Evolutionary conservation across 1,284 basidiomycete genomes (phyloP).

Genomic region (Puccinia polysora): DNA sequence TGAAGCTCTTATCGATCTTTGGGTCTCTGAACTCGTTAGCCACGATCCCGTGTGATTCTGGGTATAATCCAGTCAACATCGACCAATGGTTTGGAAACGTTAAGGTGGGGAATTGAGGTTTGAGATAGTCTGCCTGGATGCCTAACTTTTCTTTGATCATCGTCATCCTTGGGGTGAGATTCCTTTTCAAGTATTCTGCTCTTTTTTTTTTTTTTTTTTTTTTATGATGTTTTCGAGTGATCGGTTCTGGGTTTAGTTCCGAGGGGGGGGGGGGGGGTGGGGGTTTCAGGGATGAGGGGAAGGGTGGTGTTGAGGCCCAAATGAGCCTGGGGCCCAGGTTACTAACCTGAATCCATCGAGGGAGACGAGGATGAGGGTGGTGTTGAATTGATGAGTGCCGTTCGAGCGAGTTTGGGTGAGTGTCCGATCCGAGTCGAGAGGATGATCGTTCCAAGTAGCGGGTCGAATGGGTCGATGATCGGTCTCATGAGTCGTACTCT

Average conservation of each 20-base stretch:
- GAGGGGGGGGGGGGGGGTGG: background rate
- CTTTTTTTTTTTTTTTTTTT: conserved; percentile 58
- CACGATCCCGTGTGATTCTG: conserved; percentile 55
- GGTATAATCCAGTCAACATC: conserved; percentile 55
- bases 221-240: too few relatives aligned
- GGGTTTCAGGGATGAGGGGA: too few relatives aligned
- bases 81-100: conserved; percentile 65
- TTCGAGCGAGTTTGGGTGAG: background rate
- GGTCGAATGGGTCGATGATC: too few relatives aligned
- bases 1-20: conserved; percentile 8
- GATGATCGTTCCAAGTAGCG: too few relatives aligned
- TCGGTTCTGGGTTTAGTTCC: conserved; percentile 2
- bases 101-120: conserved; percentile 64
- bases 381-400: conserved; percentile 29
- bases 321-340: background rate
- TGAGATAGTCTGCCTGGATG: background rate
- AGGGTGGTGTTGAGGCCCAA: background rate
- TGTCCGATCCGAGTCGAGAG: too few relatives aligned
- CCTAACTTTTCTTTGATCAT: conserved; percentile 71
- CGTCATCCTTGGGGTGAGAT: conserved; percentile 71
- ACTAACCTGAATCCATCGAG: conserved; percentile 75
- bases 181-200: conserved; percentile 75
- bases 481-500: too few relatives aligned
- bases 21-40: conserved; percentile 33
- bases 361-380: conserved; percentile 75